Evolutionary conservation across 2,329 filamentous ascomycete genomes (phyloP), one percentile per base, ranked within the genome.

Genomic region (Cylindrodendrum hubeiense): DNA sequence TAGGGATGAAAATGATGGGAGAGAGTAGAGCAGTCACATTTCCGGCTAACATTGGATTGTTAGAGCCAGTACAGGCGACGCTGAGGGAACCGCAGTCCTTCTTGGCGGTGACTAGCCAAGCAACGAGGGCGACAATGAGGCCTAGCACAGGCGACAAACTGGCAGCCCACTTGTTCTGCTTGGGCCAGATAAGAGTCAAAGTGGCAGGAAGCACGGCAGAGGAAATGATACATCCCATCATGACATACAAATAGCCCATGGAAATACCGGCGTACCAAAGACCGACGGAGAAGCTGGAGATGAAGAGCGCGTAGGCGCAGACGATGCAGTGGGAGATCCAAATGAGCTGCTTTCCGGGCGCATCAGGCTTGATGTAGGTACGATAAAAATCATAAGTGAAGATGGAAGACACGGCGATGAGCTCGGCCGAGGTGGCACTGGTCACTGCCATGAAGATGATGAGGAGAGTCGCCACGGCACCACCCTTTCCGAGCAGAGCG

Each of bases 141-240:
- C 92, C 92, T 1, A 94, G 83, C 1, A 90, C 84, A 0, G 92
- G 92, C 0, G 90, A 88, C 12, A 90, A 80, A 2, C 88, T 89
- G 0, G 91, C 92, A 1, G 92, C 91, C 74, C 87, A 87, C 81
- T 87, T 89, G 72, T 93, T 93, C 78, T 97, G 94, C 2, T 91
- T 89, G 53, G 87, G 88, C 93, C 94, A 97, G 64, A 94, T 84
- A 0, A 97, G 86, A 0, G 93, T 93, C 67, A 97, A 82, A 0
- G 93, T 91, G 0, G 93, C 93, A 0, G 95, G 94, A 13, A 97
- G 86, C 4, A 97, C 94, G 3, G 93, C 94, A 0, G 92, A 89
- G 0, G 91, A 94, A 75, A 97, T 96, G 74, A 97, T 93, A 54
- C 94, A 92, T 8, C 94, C 95, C 94, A 97, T 97, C 76, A 97